These are phyloP conservation scores for Lachancea nothofagi DNA, from an alignment of 805 yeast genomes.

Conservation along the genomic window DNA sequence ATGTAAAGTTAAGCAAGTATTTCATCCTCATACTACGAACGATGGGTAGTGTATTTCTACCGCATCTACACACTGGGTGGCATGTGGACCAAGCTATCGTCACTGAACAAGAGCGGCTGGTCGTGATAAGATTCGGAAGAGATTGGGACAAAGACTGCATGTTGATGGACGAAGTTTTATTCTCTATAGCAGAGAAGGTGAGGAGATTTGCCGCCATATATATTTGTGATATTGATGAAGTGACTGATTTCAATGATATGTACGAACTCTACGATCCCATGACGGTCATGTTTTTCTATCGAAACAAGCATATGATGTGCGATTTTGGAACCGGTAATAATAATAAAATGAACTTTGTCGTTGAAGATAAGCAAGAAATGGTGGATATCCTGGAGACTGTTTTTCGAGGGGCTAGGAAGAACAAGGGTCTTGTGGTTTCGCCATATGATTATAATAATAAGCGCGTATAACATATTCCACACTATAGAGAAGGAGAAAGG, in stretches of 20 bases:
- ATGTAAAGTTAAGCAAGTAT: too few relatives aligned
- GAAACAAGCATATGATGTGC: conserved; percentile 96
- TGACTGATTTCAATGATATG: conserved; percentile 75
- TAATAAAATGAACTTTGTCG: conserved; percentile 80
- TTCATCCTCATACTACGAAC: too few relatives aligned
- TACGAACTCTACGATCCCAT: conserved; percentile 65
- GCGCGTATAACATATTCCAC: conserved; percentile 19
- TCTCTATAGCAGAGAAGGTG: conserved; percentile 72
- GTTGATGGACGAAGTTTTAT: conserved; percentile 85
- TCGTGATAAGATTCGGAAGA: conserved; percentile 82
- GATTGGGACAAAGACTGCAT: conserved; percentile 73
- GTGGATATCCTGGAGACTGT: conserved; percentile 87
- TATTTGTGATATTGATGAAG: conserved; percentile 81
- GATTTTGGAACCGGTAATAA: conserved; percentile 98
- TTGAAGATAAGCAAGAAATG: conserved; percentile 78
- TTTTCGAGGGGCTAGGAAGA: conserved; percentile 86
- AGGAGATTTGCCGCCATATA: conserved; percentile 85
- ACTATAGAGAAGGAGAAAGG: too few relatives aligned
- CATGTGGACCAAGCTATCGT: conserved; percentile 97
- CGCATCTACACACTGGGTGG: conserved; percentile 83
- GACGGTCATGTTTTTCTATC: conserved; percentile 87
- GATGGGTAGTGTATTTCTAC: conserved; percentile 80
- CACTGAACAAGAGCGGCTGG: conserved; percentile 85
- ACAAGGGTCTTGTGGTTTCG: conserved; percentile 83
- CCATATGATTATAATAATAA: conserved; percentile 61